Percentiles rank a stretch among this genome's conserved stretches.
Conservation (phyloP, 2,329 filamentous ascomycete genomes). For the Penicillium sp. region DNA sequence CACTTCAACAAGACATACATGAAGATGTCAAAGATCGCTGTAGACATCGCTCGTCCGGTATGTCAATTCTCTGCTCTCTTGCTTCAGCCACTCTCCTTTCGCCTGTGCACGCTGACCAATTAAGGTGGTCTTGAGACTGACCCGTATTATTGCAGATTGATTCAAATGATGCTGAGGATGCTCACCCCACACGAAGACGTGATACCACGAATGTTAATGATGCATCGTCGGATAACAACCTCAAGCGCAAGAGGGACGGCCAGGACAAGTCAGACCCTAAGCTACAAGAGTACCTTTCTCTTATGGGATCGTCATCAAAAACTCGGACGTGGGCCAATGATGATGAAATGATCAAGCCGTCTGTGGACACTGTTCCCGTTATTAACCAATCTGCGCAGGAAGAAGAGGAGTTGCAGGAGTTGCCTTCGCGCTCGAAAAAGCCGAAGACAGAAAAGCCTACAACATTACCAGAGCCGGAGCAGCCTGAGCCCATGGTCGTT, state of each 20-base stretch:
- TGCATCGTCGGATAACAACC: conserved; percentile 24
- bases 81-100: conserved; percentile 18
- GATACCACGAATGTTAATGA: conserved; percentile 20
- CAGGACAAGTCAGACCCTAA: conserved; percentile 72
- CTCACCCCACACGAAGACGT: conserved; percentile 24
- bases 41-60: conserved; percentile 84
- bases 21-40: conserved; percentile 88
- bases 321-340: conserved; percentile 63
- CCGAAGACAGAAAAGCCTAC: conserved; percentile 55
- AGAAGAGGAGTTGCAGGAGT: conserved; percentile 26
- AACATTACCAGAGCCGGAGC: not conserved
- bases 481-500: conserved; percentile 26
- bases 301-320: conserved; percentile 71
- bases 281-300: conserved; percentile 78
- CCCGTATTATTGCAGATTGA: conserved; percentile 41
- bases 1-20: conserved; percentile 97
- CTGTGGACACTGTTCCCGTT: conserved; percentile 18
- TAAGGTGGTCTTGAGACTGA: conserved; percentile 43
- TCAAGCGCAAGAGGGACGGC: conserved; percentile 43
- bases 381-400: conserved; percentile 24
- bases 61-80: conserved; percentile 31
- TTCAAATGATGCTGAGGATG: conserved; percentile 31
- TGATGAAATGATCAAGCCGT: conserved; percentile 37
- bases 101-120: conserved; percentile 38
- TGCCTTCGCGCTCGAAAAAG: conserved; percentile 44